These are phyloP conservation scores for Penicillium polonicum DNA, from an alignment of 2,329 filamentous ascomycete species.

Conservation along the genomic window DNA sequence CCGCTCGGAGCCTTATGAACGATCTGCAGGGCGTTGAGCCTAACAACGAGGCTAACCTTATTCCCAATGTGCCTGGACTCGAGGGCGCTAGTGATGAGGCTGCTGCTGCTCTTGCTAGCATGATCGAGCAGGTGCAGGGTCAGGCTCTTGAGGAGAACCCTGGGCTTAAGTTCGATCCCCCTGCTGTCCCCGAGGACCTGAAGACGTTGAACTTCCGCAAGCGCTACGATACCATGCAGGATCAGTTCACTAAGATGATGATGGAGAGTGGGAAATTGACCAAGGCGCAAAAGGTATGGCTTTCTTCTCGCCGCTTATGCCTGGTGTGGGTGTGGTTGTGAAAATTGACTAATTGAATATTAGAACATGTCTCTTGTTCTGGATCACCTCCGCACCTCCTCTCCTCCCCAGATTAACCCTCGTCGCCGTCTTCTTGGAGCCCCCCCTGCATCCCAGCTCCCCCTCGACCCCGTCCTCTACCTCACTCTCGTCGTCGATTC, in stretches of 20 bases:
- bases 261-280: slow-evolving; percentile 92
- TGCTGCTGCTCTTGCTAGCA: slow-evolving; percentile 35
- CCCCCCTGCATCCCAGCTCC: slow-evolving; percentile 74
- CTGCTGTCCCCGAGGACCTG: slow-evolving; percentile 59
- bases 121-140: slow-evolving; percentile 38
- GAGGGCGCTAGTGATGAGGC: slow-evolving; percentile 28
- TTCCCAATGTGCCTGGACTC: background rate
- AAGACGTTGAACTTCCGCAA: slow-evolving; percentile 65
- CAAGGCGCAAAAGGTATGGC: slow-evolving; percentile 75
- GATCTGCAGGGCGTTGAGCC: slow-evolving; percentile 26
- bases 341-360: background rate
- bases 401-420: slow-evolving; percentile 73
- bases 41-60: slow-evolving; percentile 8
- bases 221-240: slow-evolving; percentile 80
- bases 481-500: slow-evolving; percentile 89
- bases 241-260: slow-evolving; percentile 84
- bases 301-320: background rate
- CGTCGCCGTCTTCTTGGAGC: slow-evolving; percentile 61
- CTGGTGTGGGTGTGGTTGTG: background rate
- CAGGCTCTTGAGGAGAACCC: slow-evolving; percentile 40
- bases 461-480: slow-evolving; percentile 85
- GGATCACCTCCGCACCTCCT: slow-evolving; percentile 76
- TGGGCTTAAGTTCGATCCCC: slow-evolving; percentile 77
- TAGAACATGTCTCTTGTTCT: slow-evolving; percentile 85
- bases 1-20: slow-evolving; percentile 41